Conservation (phyloP, 371 early-diverging fungal genomes). For the Mucor ambiguus region DNA sequence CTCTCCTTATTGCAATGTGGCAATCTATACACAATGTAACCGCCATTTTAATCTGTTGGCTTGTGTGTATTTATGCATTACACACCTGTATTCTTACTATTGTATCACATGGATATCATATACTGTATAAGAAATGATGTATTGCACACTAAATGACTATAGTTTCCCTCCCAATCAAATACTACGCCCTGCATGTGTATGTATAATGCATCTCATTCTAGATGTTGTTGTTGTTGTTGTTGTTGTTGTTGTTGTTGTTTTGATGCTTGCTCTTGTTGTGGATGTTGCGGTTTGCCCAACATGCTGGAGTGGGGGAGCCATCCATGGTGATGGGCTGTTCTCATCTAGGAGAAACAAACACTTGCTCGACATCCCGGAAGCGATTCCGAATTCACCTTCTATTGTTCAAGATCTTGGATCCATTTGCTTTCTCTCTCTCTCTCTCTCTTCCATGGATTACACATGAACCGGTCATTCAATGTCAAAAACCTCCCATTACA, state of each 20-base stretch:
- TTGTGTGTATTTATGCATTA: conserved; percentile 2
- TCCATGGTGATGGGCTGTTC: background rate
- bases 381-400: background rate
- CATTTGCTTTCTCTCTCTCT: background rate
- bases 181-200: conserved; percentile 10
- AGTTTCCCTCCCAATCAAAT: background rate
- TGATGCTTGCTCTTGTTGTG: background rate
- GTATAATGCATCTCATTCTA: background rate
- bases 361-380: background rate
- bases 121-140: background rate
- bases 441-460: background rate
- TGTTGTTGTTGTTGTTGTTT: background rate
- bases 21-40: background rate
- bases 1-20: background rate
- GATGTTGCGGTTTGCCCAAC: background rate
- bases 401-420: conserved; percentile 3
- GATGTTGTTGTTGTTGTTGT: too few species aligned
- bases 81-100: background rate
- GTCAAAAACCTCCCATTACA: background rate
- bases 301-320: background rate
- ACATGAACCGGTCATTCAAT: background rate
- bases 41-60: background rate
- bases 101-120: background rate
- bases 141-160: background rate
- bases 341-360: background rate